phyloP scores from a whole-genome alignment of 2,329 filamentous ascomycete species.

The Pyrenochaeta sp. region DNA sequence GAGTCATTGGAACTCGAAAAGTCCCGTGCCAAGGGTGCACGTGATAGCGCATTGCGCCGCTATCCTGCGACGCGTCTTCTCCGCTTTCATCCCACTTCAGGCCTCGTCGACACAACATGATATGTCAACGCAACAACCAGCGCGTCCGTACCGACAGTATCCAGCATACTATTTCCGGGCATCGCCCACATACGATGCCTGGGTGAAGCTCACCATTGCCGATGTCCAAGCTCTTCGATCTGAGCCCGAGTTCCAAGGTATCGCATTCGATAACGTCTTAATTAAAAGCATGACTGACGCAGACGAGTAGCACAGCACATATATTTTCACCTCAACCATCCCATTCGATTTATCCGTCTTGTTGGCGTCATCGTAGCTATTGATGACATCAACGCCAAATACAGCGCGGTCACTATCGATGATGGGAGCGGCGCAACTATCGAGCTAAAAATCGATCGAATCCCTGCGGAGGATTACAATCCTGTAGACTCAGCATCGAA shows the following conservation, averaged over 20 bases:
- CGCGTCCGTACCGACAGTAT: conserved; percentile 54
- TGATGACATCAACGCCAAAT: conserved; percentile 50
- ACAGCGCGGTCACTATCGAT: conserved; percentile 64
- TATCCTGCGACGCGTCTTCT: conserved; percentile 25
- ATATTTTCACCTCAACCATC: conserved; percentile 65
- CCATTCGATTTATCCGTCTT: conserved; percentile 58
- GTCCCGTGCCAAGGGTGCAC: not conserved
- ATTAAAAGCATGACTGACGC: conserved; percentile 3
- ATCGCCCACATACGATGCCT: conserved; percentile 69
- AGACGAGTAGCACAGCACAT: conserved; percentile 59
- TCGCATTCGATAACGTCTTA: not conserved
- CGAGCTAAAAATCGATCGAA: conserved; percentile 62
- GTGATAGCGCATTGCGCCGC: conserved; percentile 17
- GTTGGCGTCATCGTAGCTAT: conserved; percentile 57
- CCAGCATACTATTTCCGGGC: conserved; percentile 67
- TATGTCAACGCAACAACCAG: conserved; percentile 34
- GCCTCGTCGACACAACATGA: conserved; percentile 37
- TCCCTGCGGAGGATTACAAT: conserved; percentile 34
- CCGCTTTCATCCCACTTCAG: conserved; percentile 10
- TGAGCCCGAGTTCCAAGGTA: conserved; percentile 62
- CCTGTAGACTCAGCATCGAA: conserved; percentile 41
- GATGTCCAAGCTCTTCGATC: conserved; percentile 63
- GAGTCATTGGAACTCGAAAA: not conserved
- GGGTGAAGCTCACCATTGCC: conserved; percentile 67
- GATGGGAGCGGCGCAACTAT: conserved; percentile 68